Base-by-base conservation (phyloP, 495 filamentous ascomycete species). In the Chaetomidium leptoderma region DNA sequence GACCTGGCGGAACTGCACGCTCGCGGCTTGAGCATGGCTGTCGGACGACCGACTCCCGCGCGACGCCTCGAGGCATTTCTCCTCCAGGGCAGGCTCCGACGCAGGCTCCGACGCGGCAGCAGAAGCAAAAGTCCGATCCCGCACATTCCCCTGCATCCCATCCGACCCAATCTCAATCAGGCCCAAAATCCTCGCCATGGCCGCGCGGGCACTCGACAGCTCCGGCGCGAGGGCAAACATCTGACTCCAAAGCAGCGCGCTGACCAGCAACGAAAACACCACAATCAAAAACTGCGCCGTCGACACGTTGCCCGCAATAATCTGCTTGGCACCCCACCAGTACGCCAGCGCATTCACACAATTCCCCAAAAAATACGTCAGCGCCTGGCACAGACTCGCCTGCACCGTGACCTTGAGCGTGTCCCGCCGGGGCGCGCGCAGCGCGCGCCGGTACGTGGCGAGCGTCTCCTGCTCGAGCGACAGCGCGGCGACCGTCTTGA, bases 401-500 rank as follows among this genome's bases (percentile, higher is more conserved):
- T 49, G 56, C 17, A 58, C 59, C 24, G 65, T 60, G 7, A 63
- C 61, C 17, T 33, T 42, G 33, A 63, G 19, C 32, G 59, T 67
- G 23, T 57, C 62, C 10, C 48, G 32, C 33, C 58, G 51, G 19
- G 63, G 57, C 6, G 16, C 57, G 0, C 48, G 40, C 14, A 71
- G 59, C 13, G 54, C 48, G 19, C 60, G 60, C 17, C 60, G 40
- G 66, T 96, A 97, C 24, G 82, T 72, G 13, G 71, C 53, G 68
- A 85, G 81, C 6, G 96, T 90, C 64, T 95, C 89, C 0, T 73
- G 64, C 42, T 74, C 69, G 17, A 67, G 66, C 3, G 60, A 61
- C 40, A 96, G 77, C n/a, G 85, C 85, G 13, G 91, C 89, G 9
- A 96, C 87, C 24, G 91, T 95, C 35, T 90, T 86, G 70, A 95